phyloP scores from a whole-genome alignment of 192 early-diverging fungal species.

The Backusella luteola region DNA sequence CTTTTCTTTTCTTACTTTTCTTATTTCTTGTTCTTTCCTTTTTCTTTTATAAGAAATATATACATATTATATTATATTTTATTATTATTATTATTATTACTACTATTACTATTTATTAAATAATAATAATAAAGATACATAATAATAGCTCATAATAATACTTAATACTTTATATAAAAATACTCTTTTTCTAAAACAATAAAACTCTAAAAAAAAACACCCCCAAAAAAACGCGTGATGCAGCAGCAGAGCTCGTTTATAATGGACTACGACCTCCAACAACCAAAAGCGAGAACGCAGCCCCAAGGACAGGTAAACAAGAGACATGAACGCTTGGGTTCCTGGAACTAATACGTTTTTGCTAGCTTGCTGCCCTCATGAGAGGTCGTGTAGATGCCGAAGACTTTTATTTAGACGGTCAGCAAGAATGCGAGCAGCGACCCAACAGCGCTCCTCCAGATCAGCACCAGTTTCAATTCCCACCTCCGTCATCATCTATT shows the following conservation, averaged over 20 bases:
- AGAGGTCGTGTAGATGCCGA: conserved; percentile 17
- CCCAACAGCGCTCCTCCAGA: conserved; percentile 22
- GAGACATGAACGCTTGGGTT: background rate
- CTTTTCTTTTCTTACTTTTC: background rate
- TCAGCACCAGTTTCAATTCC: conserved; percentile 10
- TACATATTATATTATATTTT: background rate
- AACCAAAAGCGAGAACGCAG: conserved; percentile 20
- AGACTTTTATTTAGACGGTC: conserved; percentile 10
- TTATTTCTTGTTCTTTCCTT: background rate
- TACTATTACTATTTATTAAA: background rate
- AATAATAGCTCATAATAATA: background rate
- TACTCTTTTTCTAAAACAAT: background rate
- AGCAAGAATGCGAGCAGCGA: conserved; percentile 7
- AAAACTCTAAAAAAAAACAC: background rate
- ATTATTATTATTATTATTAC: background rate
- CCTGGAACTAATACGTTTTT: background rate
- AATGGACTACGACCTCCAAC: conserved; percentile 20
- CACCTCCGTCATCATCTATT: background rate
- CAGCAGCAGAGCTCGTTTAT: conserved; percentile 15
- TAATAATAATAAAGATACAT: background rate
- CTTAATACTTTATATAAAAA: too few species aligned
- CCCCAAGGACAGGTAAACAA: conserved; percentile 24
- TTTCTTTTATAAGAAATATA: background rate
- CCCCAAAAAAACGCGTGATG: conserved; percentile 8
- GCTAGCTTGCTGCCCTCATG: conserved; percentile 21